Evolutionary conservation across 768 basidiomycete genomes (phyloP).

Genomic region (Candolleomyces aberdarensis): DNA sequence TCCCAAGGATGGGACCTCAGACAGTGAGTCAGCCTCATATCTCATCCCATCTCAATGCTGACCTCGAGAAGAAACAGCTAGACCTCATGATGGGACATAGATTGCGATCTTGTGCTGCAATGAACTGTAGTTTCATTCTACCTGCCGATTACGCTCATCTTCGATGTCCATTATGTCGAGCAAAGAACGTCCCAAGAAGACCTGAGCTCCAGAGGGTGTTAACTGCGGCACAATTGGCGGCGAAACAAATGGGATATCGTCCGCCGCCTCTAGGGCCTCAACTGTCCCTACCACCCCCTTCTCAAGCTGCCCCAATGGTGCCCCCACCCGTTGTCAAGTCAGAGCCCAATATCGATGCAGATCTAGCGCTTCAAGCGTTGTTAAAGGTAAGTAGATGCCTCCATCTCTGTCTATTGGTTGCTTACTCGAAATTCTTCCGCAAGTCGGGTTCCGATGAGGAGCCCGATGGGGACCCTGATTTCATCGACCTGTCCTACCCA

Average conservation of each 20-base stretch:
- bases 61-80: too few species aligned
- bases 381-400: neutral
- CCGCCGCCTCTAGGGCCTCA: neutral
- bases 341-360: slow-evolving; percentile 2
- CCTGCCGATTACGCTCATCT: slow-evolving; percentile 3
- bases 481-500: neutral
- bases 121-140: neutral
- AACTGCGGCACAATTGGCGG: neutral
- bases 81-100: neutral
- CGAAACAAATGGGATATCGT: neutral
- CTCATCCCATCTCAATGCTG: too few species aligned
- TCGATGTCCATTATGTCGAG: slow-evolving; percentile 4
- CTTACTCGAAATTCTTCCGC: neutral
- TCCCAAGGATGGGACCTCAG: too few species aligned
- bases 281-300: neutral
- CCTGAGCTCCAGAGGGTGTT: neutral
- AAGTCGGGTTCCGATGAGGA: neutral
- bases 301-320: neutral
- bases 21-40: too few species aligned
- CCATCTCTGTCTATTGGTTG: neutral
- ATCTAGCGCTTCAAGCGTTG: neutral
- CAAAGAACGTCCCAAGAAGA: slow-evolving; percentile 1
- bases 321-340: neutral
- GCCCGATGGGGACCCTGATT: neutral
- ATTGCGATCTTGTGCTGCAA: neutral